Evolutionary conservation across 1,139 yeast species (phyloP), one percentile per base, ranked within the genome.

Genomic region (Candida frijolesensis): DNA sequence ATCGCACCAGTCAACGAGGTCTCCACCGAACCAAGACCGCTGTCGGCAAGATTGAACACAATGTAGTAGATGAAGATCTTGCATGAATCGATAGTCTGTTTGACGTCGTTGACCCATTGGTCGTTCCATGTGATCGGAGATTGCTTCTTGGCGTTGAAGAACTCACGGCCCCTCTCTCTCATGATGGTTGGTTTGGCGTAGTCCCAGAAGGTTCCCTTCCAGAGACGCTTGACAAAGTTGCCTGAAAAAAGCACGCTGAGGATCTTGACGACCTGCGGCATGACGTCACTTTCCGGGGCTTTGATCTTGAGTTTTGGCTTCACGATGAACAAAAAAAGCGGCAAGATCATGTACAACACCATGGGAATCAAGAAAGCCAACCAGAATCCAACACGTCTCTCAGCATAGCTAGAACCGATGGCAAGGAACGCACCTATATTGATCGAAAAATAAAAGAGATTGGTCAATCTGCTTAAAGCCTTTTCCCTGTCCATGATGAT

Each of bases 391-490:
- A 84, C 76, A 55, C 80, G 68, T 64, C 85, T 76, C 58, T 86
- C 94, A 60, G 84, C 69, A 62, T 86, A 85, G 5, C 94, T 84
- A 22, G 96, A 86, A 42, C 91, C 91, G 56, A 89, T 77, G 53
- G 88, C 86, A 54, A 89, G 79, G 59, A 89, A 78, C 9, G 95
- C 84, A 49, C 96, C 96, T 58, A 87, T 71, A 65, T 90, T 90
- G 65, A 89, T 86, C 62, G 89, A 79, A 80, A 89, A 78, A 70
- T 89, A 89, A 69, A 89, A 89, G 38, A 85, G 74, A 76, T 87
- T 79, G 55, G 90, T 85, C 70, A 89, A 79, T 66, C 88, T 80
- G 71, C 87, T 90, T 53, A 87, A 72, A 12, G 96, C 84, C 53
- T 83, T 75, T 59, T 82, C 80, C 48, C 89, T 86, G 61, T 87